Evolutionary conservation across 202 grass and related monocot species (phyloP), one percentile per base, ranked within the genome.

Genomic region (Carex arenaria): DNA sequence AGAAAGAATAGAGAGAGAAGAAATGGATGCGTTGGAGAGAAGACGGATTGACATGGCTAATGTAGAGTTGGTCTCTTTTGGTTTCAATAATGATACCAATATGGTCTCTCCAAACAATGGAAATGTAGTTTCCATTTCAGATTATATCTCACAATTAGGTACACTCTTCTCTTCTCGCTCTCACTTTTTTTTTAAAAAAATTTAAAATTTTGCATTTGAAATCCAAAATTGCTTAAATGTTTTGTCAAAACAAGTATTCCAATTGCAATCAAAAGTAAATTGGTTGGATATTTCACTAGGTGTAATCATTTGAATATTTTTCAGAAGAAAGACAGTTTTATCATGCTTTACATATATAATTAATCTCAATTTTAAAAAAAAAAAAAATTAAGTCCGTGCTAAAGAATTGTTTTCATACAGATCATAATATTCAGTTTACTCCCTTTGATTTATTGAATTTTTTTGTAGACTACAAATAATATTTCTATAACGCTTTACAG

Each of bases 101-200:
- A 51, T 52, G 38, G 10, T 11, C 3, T 71, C 67, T 19, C 34
- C 32, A 47, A 71, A 40, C 40, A 71, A 71, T 47, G 67, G 3
- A 22, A 71, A 47, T 71, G 8, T 4, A 23, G 40, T 71, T 71
- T 71, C 67, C 3, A 47, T 71, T 47, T 71, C 67, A 23, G 40
- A 71, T 10, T 71, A 71, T 22, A 71, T 69, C 67, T 71, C 67
- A 13, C 67, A 71, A 71, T 71, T 71, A 71, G 67, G 67, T 71
- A 47, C 40, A 45, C n/a, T 70, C 8, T 38, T 40, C 38, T 40
- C 38, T 40, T 40, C 38, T 40, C 38, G 5, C 38, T 40, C 38
- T 40, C 38, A 1, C 38, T 67, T 14, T 13, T 15, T 67, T 34
- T 2, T 36, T n/a, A n/a, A n/a, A n/a, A n/a, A 26, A 26, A 26